Base-by-base conservation (phyloP, 345 rosid species). In the Euphorbia tirucalli region DNA sequence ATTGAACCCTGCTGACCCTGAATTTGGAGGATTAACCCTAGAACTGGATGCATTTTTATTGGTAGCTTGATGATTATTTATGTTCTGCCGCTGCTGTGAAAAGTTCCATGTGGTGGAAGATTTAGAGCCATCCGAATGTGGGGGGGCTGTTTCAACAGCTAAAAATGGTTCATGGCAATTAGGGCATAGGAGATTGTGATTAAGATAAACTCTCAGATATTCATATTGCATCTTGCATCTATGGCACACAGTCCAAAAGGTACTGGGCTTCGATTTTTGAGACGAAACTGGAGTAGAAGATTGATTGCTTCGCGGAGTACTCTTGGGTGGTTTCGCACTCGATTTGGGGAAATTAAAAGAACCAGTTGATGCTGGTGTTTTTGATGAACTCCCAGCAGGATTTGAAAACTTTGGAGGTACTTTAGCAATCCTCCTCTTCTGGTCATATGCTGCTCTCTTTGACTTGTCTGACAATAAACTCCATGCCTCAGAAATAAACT, bases 391-490 rank as follows among this genome's bases (percentile, higher is more conserved):
- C 39, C 83, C 82, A 55, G 82, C 50, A 57, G 82, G 75, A 61
- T 78, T 73, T 27, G 92, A 65, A 37, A 68, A 79, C 74, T 83
- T 86, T 48, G 78, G 85, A 71, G 74, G 76, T 21, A 60, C 65
- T 22, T 82, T 81, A 30, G 58, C 75, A 43, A 79, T 75, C 73
- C 74, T 83, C 79, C 75, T 85, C 78, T 71, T 83, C 61, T 84
- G 85, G 78, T 89, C 90, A 79, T 87, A 87, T 35, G 58, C 81
- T 24, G 71, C n/a, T 78, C 97, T 88, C 83, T 75, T 87, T 44
- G 76, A 68, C 83, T 83, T 85, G 72, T 92, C 89, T 6, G 97
- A 88, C 19, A 95, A 77, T 69, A 89, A 79, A 80, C 79, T 83
- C 97, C 97, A 92, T 58, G 75, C 80, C 66, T 68, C 70, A 30